Percentiles rank a stretch among this genome's conserved stretches.
These are phyloP conservation scores for Plenodomus biglobosus DNA, from an alignment of 2,329 filamentous ascomycete species.

Conservation along the genomic window DNA sequence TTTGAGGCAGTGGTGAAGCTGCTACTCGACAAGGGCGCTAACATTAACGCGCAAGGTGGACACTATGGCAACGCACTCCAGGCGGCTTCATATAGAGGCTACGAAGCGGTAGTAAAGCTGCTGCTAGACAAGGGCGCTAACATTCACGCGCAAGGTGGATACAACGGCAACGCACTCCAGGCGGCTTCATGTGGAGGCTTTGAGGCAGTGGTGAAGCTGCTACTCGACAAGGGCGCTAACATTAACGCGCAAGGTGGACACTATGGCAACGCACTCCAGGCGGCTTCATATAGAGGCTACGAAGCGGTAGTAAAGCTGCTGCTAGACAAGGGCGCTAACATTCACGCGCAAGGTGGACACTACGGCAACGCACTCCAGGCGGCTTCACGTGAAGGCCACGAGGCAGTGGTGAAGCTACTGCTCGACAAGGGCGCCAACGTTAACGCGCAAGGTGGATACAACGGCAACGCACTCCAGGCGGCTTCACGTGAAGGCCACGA, in stretches of 20 bases:
- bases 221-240: neutral
- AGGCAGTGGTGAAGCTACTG: conserved; percentile 1
- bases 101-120: conserved; percentile 1
- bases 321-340: neutral
- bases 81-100: neutral
- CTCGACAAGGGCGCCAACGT: neutral
- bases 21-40: neutral
- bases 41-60: neutral
- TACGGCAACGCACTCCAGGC: neutral
- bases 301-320: neutral
- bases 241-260: neutral
- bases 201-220: neutral
- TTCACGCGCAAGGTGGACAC: neutral
- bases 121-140: neutral
- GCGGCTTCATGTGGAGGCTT: neutral
- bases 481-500: no score
- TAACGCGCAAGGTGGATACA: neutral
- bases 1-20: neutral
- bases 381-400: neutral
- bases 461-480: neutral
- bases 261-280: neutral
- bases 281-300: neutral
- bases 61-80: neutral
- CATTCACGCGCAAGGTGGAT: neutral
- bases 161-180: neutral